Base-by-base conservation (phyloP, 2,329 filamentous ascomycete species). In the Acrodontium crateriforme region DNA sequence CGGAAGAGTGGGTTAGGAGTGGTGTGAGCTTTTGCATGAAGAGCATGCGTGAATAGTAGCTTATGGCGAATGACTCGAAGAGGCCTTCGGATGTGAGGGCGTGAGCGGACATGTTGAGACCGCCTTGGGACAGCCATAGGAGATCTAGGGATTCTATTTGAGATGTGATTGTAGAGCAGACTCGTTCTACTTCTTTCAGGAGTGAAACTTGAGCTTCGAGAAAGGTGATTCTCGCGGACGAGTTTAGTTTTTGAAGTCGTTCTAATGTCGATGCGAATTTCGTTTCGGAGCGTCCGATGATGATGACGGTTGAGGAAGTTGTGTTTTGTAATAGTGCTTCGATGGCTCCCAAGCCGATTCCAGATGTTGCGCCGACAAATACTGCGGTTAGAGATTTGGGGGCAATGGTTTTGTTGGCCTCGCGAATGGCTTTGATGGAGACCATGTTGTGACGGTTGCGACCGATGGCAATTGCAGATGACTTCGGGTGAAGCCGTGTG, bases 121-220 rank as follows among this genome's bases (percentile, higher is more conserved):
- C 24, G 24, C 12, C 24, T 14, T 14, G 24, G 5, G 24, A 14
- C n/a, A 25, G 24, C 24, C 24, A 25, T 10, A 25, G 24, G 8
- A 25, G n/a, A 15, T 25, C 24, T 7, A 25, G 4, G 21, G 10
- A 23, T 5, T n/a, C n/a, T 12, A 12, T 14, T 25, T 14, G 11
- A 15, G n/a, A 9, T 9, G n/a, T 14, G 24, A 25, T 25, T 12
- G 17, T 4, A n/a, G 8, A 7, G 24, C 24, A 25, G n/a, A 25
- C 24, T 7, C 24, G 24, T 10, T 13, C 6, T 12, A 25, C 24
- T 25, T 25, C 6, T 12, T 6, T 10, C 12, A 25, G 24, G 24
- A 25, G 24, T 12, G 24, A 25, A 5, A 25, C 12, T 25, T 25
- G 24, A 15, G 24, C 24, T 14, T 6, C 6, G 24, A 25, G 14